These are phyloP conservation scores for Echria macrotheca DNA, from an alignment of 495 filamentous ascomycete species.

Conservation along the genomic window DNA sequence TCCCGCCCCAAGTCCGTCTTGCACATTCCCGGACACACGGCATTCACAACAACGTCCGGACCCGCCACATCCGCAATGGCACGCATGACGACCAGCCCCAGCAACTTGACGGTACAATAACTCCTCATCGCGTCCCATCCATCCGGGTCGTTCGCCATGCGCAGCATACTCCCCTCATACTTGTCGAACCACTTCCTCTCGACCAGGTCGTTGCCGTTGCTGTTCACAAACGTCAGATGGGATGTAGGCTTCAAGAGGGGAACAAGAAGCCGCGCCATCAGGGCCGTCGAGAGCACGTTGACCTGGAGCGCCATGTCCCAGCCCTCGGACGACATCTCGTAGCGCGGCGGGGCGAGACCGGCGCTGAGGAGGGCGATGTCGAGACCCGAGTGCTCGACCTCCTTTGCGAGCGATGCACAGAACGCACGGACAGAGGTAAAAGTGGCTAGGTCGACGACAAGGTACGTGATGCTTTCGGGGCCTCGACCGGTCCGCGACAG, in stretches of 20 bases:
- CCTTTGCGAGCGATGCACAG: slow-evolving; percentile 10
- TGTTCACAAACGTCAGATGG: slow-evolving; percentile 19
- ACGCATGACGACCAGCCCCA: slow-evolving; percentile 15
- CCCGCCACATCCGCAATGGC: slow-evolving; percentile 11
- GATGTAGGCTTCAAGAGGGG: slow-evolving; percentile 30
- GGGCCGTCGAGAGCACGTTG: slow-evolving; percentile 52
- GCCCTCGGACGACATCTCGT: slow-evolving; percentile 29
- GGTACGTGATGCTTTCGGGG: slow-evolving; percentile 42
- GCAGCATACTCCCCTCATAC: not conserved
- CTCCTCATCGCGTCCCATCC: not conserved
- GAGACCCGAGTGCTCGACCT: slow-evolving; percentile 23
- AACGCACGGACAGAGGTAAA: slow-evolving; percentile 23
- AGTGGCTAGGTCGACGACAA: slow-evolving; percentile 41
- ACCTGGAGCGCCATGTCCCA: slow-evolving; percentile 55
- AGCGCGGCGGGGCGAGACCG: slow-evolving; percentile 24
- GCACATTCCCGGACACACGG: slow-evolving; percentile 24
- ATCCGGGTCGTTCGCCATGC: not conserved
- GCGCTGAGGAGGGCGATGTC: slow-evolving; percentile 44
- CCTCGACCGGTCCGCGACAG: slow-evolving; percentile 28
- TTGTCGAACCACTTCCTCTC: slow-evolving; percentile 7
- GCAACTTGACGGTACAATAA: slow-evolving; percentile 24
- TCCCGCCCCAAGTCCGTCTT: slow-evolving; percentile 22
- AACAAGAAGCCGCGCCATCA: slow-evolving; percentile 52
- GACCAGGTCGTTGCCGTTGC: slow-evolving; percentile 8
- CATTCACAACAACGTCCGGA: slow-evolving; percentile 25